Base-by-base conservation (phyloP, 2,329 filamentous ascomycete species). In the Hyphodiscus sp. region DNA sequence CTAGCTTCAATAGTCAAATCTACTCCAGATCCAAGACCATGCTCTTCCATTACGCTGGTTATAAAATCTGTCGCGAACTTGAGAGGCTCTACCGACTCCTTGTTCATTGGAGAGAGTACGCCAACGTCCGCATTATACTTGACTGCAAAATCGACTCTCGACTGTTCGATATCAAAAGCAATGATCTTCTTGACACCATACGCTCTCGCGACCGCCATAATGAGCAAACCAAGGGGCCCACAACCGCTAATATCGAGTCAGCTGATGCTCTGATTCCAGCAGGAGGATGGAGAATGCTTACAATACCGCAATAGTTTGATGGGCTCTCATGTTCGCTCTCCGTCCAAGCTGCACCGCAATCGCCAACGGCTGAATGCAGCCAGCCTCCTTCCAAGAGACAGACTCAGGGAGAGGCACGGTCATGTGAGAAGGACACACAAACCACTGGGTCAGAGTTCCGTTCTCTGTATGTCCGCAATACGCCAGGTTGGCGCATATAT, bases 101-200 rank as follows among this genome's bases (percentile, higher is more conserved):
- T 51, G 30, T 60, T 57, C 45, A 48, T 55, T 2, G 61, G 56
- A 11, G 56, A 54, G 1, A 62, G 55, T 26, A 63, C 52, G 11
- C 56, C 63, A 20, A 51, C 55, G 33, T 61, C 53, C 6, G 64
- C 64, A 38, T 58, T 60, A 26, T 67, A 64, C 8, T 47, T 52
- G 26, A 56, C 47, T 18, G 65, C 63, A 52, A 67, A 66, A 10
- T 61, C 48, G 6, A 59, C 51, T 1, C 63, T 59, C 0, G 58
- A 57, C 48, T 62, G 42, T 44, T 65, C 63, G 50, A 67, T 66
- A 50, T 67, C 64, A 49, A 67, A 65, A 51, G 64, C 62, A 57
- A 66, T 55, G 41, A 67, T 57, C 48, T 62, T 65, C 30, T 55
- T 57, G 26, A 65, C 58, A 2, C 62, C 63, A 45, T 65, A 63